Conservation (phyloP, 176 grass and related monocot species). For the Neostapfia colusana region DNA sequence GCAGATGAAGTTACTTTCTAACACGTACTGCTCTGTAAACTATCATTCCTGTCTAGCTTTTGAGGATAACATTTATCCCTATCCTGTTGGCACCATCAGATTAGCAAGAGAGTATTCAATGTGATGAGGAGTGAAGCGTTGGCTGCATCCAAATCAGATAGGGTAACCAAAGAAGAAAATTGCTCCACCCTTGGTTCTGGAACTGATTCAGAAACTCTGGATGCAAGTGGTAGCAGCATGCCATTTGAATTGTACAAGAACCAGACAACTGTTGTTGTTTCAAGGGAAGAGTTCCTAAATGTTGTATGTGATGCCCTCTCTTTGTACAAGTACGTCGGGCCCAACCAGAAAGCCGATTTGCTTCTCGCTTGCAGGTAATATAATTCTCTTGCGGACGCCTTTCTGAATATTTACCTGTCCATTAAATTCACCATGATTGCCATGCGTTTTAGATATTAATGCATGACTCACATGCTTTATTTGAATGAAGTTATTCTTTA, state of each 20-base stretch:
- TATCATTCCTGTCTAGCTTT: background rate
- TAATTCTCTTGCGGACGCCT: background rate
- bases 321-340: conserved; percentile 81
- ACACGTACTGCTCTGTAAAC: conserved; percentile 18
- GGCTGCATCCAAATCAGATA: conserved; percentile 39
- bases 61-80: background rate
- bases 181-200: conserved; percentile 18
- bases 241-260: conserved; percentile 96
- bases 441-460: background rate
- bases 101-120: conserved; percentile 91
- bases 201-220: conserved; percentile 32
- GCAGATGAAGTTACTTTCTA: conserved; percentile 24
- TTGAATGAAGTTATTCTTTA: conserved; percentile 15
- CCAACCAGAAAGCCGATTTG: conserved; percentile 90
- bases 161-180: conserved; percentile 31
- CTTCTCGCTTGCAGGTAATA: conserved; percentile 92
- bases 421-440: background rate
- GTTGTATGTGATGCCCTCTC: conserved; percentile 76
- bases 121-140: conserved; percentile 67
- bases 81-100: conserved; percentile 53
- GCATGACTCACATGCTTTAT: background rate
- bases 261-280: conserved; percentile 67
- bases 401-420: background rate
- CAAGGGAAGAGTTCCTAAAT: conserved; percentile 65
- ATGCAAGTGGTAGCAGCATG: conserved; percentile 40